A percentile compares a stretch with the other conserved stretches of the same genome.
Conservation (phyloP, 2,329 filamentous ascomycete genomes). For the Juglanconis sp. region DNA sequence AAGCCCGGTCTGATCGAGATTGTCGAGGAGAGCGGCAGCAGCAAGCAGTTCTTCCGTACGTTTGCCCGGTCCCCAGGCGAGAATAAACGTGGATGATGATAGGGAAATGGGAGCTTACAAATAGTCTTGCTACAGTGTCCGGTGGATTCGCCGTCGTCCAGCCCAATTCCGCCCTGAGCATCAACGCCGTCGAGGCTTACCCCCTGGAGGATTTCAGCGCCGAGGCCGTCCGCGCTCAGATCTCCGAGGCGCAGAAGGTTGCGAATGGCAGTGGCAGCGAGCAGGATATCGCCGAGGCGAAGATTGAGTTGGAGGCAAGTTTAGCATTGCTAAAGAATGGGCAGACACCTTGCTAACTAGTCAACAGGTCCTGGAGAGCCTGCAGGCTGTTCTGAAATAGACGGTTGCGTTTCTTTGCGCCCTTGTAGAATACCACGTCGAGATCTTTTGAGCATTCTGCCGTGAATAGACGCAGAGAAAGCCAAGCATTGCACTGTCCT, state of each 20-base stretch:
- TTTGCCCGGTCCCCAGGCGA: slow-evolving; percentile 24
- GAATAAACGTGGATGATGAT: neutral
- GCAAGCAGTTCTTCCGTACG: slow-evolving; percentile 99
- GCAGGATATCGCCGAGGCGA: slow-evolving; percentile 96
- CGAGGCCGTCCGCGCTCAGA: slow-evolving; percentile 84
- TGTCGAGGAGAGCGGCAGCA: slow-evolving; percentile 82
- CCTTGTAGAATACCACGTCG: slow-evolving; percentile 35
- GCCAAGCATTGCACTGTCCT: neutral
- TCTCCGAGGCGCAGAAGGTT: slow-evolving; percentile 94
- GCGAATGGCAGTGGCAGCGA: slow-evolving; percentile 86
- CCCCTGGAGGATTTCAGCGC: slow-evolving; percentile 93
- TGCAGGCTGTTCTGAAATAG: slow-evolving; percentile 80
- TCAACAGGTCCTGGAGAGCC: slow-evolving; percentile 72
- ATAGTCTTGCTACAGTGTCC: slow-evolving; percentile 61
- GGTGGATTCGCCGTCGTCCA: slow-evolving; percentile 97
- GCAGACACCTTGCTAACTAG: slow-evolving; percentile 32
- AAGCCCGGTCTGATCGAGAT: slow-evolving; percentile 95
- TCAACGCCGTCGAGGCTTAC: slow-evolving; percentile 97
- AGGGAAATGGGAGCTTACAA: slow-evolving; percentile 8
- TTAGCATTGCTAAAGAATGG: neutral
- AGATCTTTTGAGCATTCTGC: slow-evolving; percentile 2
- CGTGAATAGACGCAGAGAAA: slow-evolving; percentile 5
- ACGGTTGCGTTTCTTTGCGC: slow-evolving; percentile 29
- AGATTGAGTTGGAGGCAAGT: slow-evolving; percentile 94
- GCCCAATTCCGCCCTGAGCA: slow-evolving; percentile 90